Evolutionary conservation across 2,329 filamentous ascomycete genomes (phyloP).

Genomic region (Apiospora saccharicola): DNA sequence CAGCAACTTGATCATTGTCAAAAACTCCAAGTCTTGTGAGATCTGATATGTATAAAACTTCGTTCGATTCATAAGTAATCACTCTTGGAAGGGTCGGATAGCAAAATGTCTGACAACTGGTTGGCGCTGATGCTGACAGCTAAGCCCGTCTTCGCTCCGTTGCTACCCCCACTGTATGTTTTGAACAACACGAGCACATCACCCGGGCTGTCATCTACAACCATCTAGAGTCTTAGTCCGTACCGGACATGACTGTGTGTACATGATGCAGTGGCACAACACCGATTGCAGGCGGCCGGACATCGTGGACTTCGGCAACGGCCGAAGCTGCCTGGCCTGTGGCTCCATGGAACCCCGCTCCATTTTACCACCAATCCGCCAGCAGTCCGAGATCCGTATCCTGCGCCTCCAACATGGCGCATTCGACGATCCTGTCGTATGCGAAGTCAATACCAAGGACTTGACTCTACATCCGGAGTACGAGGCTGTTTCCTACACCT

Average conservation of each 20-base stretch:
- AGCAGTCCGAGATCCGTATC: conserved; percentile 26
- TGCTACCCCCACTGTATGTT: neutral
- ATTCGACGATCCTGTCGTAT: conserved; percentile 23
- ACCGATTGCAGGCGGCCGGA: conserved; percentile 26
- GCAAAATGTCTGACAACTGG: neutral
- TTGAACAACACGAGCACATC: no score
- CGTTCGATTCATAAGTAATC: neutral
- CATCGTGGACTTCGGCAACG: conserved; percentile 15
- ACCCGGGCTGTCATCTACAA: neutral
- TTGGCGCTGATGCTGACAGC: neutral
- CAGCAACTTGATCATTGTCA: neutral
- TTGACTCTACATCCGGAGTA: conserved; percentile 18
- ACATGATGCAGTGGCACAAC: conserved; percentile 28
- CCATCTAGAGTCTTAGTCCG: neutral
- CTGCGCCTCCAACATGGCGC: conserved; percentile 21
- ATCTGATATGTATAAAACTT: neutral
- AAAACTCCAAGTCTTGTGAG: neutral
- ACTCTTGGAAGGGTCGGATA: neutral
- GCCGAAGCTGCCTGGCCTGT: conserved; percentile 27
- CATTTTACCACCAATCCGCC: conserved; percentile 21
- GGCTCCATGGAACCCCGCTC: conserved; percentile 26
- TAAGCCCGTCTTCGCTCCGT: neutral
- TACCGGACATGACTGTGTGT: neutral
- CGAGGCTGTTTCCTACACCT: conserved; percentile 30
- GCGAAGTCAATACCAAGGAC: conserved; percentile 23